phyloP scores from a whole-genome alignment of 2,329 filamentous ascomycete species.

The Colletotrichum cordylinicola region DNA sequence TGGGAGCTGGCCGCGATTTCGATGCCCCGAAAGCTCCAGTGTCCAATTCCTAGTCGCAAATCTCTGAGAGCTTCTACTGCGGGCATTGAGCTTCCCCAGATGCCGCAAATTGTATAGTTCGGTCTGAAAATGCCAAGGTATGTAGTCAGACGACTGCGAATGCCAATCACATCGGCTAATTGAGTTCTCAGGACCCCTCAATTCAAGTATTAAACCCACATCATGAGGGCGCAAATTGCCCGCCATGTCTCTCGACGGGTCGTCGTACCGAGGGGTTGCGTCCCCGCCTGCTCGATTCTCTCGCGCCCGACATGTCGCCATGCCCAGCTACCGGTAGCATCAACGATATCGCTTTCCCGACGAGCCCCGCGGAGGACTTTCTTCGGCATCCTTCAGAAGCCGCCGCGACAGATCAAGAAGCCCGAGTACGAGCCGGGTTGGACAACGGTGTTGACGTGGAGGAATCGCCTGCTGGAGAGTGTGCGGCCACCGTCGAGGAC shows the following conservation, averaged over 20 bases:
- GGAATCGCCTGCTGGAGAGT: conserved; percentile 65
- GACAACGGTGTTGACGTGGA: conserved; percentile 72
- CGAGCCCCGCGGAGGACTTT: conserved; percentile 50
- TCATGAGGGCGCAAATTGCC: conserved; percentile 51
- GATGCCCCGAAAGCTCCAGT: conserved; percentile 9
- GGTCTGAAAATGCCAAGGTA: conserved; percentile 17
- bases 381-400: conserved; percentile 66
- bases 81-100: conserved; percentile 20
- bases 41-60: conserved; percentile 8
- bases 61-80: conserved; percentile 10
- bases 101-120: conserved; percentile 1
- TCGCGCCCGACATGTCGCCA: conserved; percentile 29
- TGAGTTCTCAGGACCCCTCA: neutral
- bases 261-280: conserved; percentile 37
- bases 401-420: conserved; percentile 64
- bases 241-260: conserved; percentile 47
- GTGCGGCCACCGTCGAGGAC: conserved; percentile 67
- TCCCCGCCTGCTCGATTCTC: conserved; percentile 38
- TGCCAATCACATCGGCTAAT: neutral
- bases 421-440: conserved; percentile 74
- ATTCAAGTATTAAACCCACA: conserved; percentile 27
- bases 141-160: neutral
- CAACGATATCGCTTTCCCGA: conserved; percentile 25
- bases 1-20: conserved; percentile 11
- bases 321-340: conserved; percentile 27